Base-by-base conservation (phyloP, 192 early-diverging fungal genomes). In the Backusella tuberculispora region DNA sequence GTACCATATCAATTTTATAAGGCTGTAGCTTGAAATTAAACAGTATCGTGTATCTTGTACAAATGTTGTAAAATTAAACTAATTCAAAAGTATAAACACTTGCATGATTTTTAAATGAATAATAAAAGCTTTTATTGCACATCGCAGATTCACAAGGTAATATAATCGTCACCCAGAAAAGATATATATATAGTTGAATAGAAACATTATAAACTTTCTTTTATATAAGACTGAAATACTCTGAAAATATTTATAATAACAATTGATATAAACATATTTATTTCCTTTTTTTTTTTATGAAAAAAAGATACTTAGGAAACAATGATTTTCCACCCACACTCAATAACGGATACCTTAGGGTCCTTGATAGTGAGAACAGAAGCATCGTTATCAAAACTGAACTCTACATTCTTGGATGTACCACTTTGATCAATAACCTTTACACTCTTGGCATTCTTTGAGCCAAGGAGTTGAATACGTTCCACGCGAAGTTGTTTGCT, bases 401-500 rank as follows among this genome's bases (percentile, higher is more conserved):
- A 78, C 14, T 64, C 29, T 5, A 42, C 29, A 19, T 47, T 45
- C 0, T 12, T 29, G 8, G 9, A 12, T 6, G 19, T 24, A 37
- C 29, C 38, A 6, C 53, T 21, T 14, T 40, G 4, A n/a, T 69
- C 19, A 13, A 34, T 34, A 12, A 64, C 64, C 0, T 47, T 48
- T 6, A 78, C 65, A 13, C 17, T 12, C 3, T 21, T 24, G 17
- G 76, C 64, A 37, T 67, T 12, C 9, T 44, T 50, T n/a, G 15
- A 5, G n/a, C 84, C 85, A 26, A 85, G 26, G 44, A 86, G 69
- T 6, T 81, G 73, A 19, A 87, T 46, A 37, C 84, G 80, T 74
- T 87, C 86, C 10, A 87, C 66, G 26, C 84, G 76, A 40, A 87
- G 41, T 10, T 63, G 63, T 21, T 72, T 64, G 38, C 76, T 77